These are phyloP conservation scores for Rhizomucor pusillus DNA, from an alignment of 371 early-diverging fungal genomes.

Conservation along the genomic window DNA sequence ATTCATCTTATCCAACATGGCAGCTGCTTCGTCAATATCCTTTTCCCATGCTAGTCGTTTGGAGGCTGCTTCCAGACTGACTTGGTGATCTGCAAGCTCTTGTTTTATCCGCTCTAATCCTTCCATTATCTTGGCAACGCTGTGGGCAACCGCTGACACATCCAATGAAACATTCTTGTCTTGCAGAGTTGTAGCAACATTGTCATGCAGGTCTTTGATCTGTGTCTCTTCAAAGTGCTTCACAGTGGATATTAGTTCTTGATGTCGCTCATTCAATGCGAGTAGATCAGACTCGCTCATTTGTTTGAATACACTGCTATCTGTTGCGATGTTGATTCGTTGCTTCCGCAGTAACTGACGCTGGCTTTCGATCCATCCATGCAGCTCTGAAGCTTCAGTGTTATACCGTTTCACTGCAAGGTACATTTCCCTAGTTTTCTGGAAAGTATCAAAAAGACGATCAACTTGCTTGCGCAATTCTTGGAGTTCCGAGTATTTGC, in stretches of 20 bases:
- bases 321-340: constrained; percentile 40
- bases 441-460: constrained; percentile 18
- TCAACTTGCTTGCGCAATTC: constrained; percentile 22
- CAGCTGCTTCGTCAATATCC: constrained; percentile 20
- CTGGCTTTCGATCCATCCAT: constrained; percentile 36
- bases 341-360: constrained; percentile 19
- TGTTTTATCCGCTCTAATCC: constrained; percentile 30
- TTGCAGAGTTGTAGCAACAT: constrained; percentile 25
- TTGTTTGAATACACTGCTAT: constrained; percentile 15
- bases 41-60: constrained; percentile 32
- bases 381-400: constrained; percentile 25
- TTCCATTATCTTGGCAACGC: constrained; percentile 33
- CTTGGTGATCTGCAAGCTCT: constrained; percentile 28
- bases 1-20: constrained; percentile 30
- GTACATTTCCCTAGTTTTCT: constrained; percentile 22
- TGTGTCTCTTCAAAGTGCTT: constrained; percentile 28
- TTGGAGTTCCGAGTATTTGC: constrained; percentile 24
- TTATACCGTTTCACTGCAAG: constrained; percentile 26
- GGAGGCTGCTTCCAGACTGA: constrained; percentile 32
- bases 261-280: constrained; percentile 21
- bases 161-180: constrained; percentile 25
- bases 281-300: constrained; percentile 10
- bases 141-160: constrained; percentile 23
- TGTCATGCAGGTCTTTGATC: constrained; percentile 31
- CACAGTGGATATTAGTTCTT: constrained; percentile 12